Percentiles rank a stretch among this genome's conserved stretches.
phyloP scores from a whole-genome alignment of 2,329 filamentous ascomycete genomes.

The Nemania bipapillata region DNA sequence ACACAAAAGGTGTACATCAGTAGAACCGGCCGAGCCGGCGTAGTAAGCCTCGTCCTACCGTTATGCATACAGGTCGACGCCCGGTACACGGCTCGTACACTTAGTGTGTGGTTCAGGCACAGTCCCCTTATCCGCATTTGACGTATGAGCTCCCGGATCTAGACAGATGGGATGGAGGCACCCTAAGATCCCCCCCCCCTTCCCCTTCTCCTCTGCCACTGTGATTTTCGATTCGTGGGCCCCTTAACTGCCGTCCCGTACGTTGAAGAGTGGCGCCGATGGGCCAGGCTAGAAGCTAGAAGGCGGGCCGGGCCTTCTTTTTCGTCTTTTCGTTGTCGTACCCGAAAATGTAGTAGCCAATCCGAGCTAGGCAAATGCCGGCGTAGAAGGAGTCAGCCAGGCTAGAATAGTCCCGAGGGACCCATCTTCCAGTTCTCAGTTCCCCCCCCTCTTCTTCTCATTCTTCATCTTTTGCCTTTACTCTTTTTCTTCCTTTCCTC shows the following conservation, averaged over 20 bases:
- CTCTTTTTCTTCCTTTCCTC: background rate
- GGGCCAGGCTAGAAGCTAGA: slow-evolving; percentile 7
- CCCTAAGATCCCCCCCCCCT: background rate
- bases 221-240: background rate
- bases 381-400: background rate
- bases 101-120: background rate
- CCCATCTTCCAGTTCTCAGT: background rate
- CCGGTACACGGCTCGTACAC: background rate
- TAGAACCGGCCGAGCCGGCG: background rate
- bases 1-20: slow-evolving; percentile 9
- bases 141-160: background rate
- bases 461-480: background rate
- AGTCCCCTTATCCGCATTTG: background rate
- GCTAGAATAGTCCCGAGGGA: background rate
- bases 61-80: background rate
- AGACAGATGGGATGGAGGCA: background rate
- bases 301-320: slow-evolving; percentile 29
- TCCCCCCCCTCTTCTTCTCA: no score
- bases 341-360: slow-evolving; percentile 11
- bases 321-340: slow-evolving; percentile 15
- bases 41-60: slow-evolving; percentile 14
- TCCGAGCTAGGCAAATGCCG: background rate
- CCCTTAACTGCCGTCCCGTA: slow-evolving; percentile 18
- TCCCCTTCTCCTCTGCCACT: background rate
- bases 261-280: background rate